Conservation (phyloP, 805 yeast genomes). For the Saccharomycopsis fibuligera region DNA sequence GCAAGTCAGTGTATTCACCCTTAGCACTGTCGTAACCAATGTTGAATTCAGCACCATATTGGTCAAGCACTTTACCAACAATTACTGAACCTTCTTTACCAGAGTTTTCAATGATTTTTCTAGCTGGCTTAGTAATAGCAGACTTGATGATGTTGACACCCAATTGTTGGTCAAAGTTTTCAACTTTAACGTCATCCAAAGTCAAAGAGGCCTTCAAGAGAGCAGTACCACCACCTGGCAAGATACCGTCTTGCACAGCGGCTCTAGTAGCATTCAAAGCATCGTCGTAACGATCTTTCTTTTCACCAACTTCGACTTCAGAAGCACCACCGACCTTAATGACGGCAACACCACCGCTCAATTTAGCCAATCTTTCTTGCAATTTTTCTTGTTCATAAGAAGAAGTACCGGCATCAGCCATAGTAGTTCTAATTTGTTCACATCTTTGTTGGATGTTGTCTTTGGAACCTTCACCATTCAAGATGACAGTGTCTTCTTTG, state of each 20-base stretch:
- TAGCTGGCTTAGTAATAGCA: conserved; percentile 93
- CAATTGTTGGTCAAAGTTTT: conserved; percentile 91
- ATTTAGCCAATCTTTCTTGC: conserved; percentile 94
- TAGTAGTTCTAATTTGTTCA: conserved; percentile 84
- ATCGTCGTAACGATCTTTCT: conserved; percentile 98
- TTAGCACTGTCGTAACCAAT: conserved; percentile 87
- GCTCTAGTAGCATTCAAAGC: conserved; percentile 98
- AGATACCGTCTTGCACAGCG: conserved; percentile 96
- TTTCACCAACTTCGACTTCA: conserved; percentile 97
- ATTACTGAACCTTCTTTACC: conserved; percentile 97
- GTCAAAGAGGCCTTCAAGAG: conserved; percentile 82
- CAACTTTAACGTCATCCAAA: conserved; percentile 63
- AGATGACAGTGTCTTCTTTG: conserved; percentile 89
- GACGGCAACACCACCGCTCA: conserved; percentile 98
- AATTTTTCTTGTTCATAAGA: conserved; percentile 96
- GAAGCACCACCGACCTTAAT: conserved; percentile 95
- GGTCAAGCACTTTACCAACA: conserved; percentile 71
- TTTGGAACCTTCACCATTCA: conserved; percentile 88
- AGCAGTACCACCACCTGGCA: conserved; percentile 99
- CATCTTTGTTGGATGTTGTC: conserved; percentile 77
- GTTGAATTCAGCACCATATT: conserved; percentile 65
- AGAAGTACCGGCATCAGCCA: conserved; percentile 61
- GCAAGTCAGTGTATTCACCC: conserved; percentile 93
- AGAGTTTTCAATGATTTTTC: conserved; percentile 86
- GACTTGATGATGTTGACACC: conserved; percentile 91